Evolutionary conservation across 2,329 filamentous ascomycete genomes (phyloP).

Genomic region (Sarocladium brachiariae): DNA sequence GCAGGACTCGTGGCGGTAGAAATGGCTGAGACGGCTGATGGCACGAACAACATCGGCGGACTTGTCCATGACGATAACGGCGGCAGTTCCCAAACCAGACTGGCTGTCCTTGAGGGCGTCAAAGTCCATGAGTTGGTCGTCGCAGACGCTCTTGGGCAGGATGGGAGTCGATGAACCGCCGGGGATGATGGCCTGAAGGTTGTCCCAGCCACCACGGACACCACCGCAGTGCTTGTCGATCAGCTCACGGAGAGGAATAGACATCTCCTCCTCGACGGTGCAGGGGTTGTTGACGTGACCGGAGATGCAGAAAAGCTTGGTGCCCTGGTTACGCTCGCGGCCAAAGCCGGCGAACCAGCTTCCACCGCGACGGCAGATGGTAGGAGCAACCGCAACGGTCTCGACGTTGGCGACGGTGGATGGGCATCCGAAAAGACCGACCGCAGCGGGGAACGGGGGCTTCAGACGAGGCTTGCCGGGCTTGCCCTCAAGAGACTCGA

Average conservation of each 20-base stretch:
- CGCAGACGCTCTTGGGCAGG: conserved; percentile 81
- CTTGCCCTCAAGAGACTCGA: conserved; percentile 97
- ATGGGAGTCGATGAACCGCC: conserved; percentile 96
- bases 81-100: conserved; percentile 92
- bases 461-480: conserved; percentile 97
- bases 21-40: conserved; percentile 87
- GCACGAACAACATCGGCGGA: conserved; percentile 91
- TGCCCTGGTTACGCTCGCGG: conserved; percentile 91
- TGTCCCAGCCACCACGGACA: conserved; percentile 95
- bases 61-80: conserved; percentile 99
- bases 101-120: conserved; percentile 97
- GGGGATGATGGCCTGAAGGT: conserved; percentile 89
- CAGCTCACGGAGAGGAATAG: conserved; percentile 87
- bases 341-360: conserved; percentile 93
- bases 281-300: conserved; percentile 98
- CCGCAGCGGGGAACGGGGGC: conserved; percentile 95
- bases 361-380: conserved; percentile 87
- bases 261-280: conserved; percentile 99
- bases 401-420: conserved; percentile 98
- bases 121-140: conserved; percentile 98
- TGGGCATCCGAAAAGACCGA: conserved; percentile 95
- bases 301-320: conserved; percentile 97
- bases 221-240: conserved; percentile 98
- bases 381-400: conserved; percentile 90
- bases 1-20: conserved; percentile 98